These are phyloP conservation scores for Parmelia sp. DNA, from an alignment of 495 filamentous ascomycete genomes.

Conservation along the genomic window DNA sequence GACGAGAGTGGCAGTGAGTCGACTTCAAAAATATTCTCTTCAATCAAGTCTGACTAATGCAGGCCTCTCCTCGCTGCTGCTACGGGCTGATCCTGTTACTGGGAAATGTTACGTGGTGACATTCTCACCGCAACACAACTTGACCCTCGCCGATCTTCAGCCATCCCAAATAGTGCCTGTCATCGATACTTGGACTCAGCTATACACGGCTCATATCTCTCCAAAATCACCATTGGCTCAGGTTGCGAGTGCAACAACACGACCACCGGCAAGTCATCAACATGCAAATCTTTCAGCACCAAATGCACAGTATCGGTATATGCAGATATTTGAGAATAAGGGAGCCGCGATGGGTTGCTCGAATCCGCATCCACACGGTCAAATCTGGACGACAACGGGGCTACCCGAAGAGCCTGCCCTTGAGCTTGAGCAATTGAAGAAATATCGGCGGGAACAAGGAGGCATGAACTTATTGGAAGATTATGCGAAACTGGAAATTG, in stretches of 20 bases:
- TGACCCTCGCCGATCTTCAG: conserved; percentile 82
- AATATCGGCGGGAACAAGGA: conserved; percentile 64
- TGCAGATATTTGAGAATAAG: conserved; percentile 99
- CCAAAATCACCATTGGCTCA: conserved; percentile 59
- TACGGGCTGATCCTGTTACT: conserved; percentile 77
- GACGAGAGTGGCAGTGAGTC: conserved; percentile 45
- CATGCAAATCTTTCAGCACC: conserved; percentile 42
- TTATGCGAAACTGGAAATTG: conserved; percentile 76
- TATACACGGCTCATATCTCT: conserved; percentile 77
- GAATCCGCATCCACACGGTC: conserved; percentile 95
- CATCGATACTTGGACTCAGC: conserved; percentile 77
- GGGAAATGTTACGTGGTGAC: conserved; percentile 97
- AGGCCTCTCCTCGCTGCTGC: conserved; percentile 71
- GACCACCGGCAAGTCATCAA: conserved; percentile 44
- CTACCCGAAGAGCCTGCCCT: conserved; percentile 79
- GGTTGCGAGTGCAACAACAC: conserved; percentile 39
- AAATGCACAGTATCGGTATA: conserved; percentile 80
- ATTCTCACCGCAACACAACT: conserved; percentile 82
- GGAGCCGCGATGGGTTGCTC: conserved; percentile 97
- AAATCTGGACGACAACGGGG: conserved; percentile 88
- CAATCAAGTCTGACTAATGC: conserved; percentile 17
- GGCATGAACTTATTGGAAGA: conserved; percentile 73
- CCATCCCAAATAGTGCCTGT: conserved; percentile 64
- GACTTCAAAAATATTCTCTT: not conserved
- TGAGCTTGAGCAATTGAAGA: conserved; percentile 69